Conservation (phyloP, 2,329 filamentous ascomycete genomes). For the Cercospora berteroae region DNA sequence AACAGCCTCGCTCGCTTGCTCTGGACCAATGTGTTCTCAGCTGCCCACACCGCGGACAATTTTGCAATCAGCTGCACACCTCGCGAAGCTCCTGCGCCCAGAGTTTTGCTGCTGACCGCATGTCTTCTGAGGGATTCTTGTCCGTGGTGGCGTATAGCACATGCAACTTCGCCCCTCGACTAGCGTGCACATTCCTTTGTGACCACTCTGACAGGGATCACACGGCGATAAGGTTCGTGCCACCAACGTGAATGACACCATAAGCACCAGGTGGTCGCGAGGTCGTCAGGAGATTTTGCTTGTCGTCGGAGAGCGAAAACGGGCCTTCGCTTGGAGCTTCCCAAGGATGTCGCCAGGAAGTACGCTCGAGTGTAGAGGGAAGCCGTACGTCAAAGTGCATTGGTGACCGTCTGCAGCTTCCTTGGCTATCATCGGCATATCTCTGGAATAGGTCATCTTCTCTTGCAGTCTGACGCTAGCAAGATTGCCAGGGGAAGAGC, state of each 20-base stretch:
- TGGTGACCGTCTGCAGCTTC: not conserved
- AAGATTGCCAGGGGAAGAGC: not conserved
- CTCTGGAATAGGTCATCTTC: conserved; percentile 2
- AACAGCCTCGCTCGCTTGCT: not conserved
- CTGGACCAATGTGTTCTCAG: not conserved
- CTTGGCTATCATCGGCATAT: not conserved
- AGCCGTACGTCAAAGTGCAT: not conserved
- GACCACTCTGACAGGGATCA: not conserved
- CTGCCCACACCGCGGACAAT: not conserved
- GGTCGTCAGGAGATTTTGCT: not conserved
- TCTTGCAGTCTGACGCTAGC: conserved; percentile 4
- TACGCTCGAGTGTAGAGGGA: not conserved
- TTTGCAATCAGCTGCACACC: not conserved
- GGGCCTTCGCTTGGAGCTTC: not conserved
- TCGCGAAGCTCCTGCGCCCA: not conserved
- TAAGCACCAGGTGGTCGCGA: not conserved
- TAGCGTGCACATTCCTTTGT: not conserved
- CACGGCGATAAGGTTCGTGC: conserved; percentile 3
- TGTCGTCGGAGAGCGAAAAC: not conserved
- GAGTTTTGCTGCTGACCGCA: not conserved
- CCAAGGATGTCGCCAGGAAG: not conserved
- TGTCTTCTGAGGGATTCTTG: not conserved
- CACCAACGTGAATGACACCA: not conserved
- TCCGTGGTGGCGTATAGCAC: conserved; percentile 8
- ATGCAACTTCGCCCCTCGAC: conserved; percentile 4